A percentile compares a stretch with the other conserved stretches of the same genome.
These are phyloP conservation scores for Sphaerulina musiva DNA, from an alignment of 2,329 filamentous ascomycete genomes.

Conservation along the genomic window DNA sequence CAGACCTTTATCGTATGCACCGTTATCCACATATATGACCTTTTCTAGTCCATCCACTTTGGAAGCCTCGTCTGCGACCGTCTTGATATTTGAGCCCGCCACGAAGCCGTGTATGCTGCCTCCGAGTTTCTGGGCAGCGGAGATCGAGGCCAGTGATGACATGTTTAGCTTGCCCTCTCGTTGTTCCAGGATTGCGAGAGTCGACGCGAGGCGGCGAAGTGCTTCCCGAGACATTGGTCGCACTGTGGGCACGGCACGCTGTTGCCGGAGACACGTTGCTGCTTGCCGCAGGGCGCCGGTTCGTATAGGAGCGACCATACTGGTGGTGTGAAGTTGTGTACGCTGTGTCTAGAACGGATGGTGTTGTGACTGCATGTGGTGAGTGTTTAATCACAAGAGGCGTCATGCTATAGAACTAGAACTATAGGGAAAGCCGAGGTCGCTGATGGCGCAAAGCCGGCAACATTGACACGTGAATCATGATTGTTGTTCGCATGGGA, in stretches of 20 bases:
- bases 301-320: slow-evolving; percentile 19
- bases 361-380: not conserved
- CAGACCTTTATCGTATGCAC: slow-evolving; percentile 86
- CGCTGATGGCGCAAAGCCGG: not conserved
- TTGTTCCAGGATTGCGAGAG: slow-evolving; percentile 87
- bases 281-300: slow-evolving; percentile 27
- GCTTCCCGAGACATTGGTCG: slow-evolving; percentile 45
- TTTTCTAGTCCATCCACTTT: slow-evolving; percentile 89
- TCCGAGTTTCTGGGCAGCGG: slow-evolving; percentile 42
- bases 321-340: not conserved
- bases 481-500: not conserved
- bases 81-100: slow-evolving; percentile 70
- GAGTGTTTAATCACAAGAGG: not conserved
- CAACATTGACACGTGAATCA: not conserved
- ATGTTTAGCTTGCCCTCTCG: slow-evolving; percentile 78
- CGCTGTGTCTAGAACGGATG: not conserved
- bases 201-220: slow-evolving; percentile 68
- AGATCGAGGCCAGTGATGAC: slow-evolving; percentile 38
- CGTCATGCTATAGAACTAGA: not conserved
- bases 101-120: slow-evolving; percentile 81
- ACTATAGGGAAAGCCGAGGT: not conserved
- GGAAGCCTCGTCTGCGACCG: slow-evolving; percentile 72
- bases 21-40: slow-evolving; percentile 81
- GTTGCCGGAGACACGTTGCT: slow-evolving; percentile 30
- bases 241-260: slow-evolving; percentile 27